phyloP scores from a whole-genome alignment of 768 basidiomycete species.

The Xerocomellus chrysenteron region DNA sequence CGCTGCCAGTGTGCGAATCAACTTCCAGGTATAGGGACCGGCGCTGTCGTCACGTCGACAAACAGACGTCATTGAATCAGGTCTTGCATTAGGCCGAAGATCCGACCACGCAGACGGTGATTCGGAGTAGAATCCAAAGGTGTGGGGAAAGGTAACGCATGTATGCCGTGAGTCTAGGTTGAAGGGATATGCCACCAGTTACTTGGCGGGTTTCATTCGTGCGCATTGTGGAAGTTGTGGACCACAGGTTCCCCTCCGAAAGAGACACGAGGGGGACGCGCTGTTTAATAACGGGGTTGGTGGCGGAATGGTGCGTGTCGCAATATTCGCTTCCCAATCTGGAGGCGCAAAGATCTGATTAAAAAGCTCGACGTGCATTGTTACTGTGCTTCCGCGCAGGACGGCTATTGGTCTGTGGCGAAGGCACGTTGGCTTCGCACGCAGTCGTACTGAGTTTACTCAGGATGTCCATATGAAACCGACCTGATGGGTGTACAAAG shows the following conservation, averaged over 20 bases:
- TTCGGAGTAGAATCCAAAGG: constrained; percentile 3
- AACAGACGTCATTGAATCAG: neutral
- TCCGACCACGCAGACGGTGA: constrained; percentile 3
- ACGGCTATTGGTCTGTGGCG: constrained; percentile 16
- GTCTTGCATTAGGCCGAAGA: neutral
- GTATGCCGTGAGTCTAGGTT: neutral
- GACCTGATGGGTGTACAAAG: neutral
- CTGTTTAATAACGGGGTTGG: neutral
- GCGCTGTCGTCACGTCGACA: constrained; percentile 8
- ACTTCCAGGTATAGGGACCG: neutral
- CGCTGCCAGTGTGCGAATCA: constrained; percentile 8
- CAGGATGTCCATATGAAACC: neutral
- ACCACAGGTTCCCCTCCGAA: neutral
- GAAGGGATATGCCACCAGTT: no score
- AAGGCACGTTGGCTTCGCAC: constrained; percentile 14
- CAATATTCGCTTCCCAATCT: constrained; percentile 8
- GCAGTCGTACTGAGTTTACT: neutral
- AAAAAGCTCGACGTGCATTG: neutral
- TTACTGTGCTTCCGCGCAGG: neutral
- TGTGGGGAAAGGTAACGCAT: constrained; percentile 12
- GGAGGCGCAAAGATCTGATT: constrained; percentile 13
- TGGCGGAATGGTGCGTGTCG: constrained; percentile 5
- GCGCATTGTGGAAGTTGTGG: neutral
- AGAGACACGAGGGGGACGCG: constrained; percentile 14
- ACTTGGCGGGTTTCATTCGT: neutral